phyloP scores from a whole-genome alignment of 345 rosid species.

The Rhodamnia argentea region DNA sequence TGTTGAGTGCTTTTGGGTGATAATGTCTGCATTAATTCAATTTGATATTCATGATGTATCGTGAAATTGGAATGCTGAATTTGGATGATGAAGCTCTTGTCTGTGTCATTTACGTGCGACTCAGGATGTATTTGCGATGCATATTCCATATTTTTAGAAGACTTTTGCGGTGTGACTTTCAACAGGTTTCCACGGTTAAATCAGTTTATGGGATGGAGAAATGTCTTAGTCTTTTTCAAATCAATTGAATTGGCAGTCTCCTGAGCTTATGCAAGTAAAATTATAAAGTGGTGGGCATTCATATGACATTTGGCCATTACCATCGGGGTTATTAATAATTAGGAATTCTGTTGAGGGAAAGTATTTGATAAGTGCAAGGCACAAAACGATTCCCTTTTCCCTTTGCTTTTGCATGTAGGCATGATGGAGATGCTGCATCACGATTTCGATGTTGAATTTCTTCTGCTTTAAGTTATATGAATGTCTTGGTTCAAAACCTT shows the following conservation, averaged over 20 bases:
- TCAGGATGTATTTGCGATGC: neutral
- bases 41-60: neutral
- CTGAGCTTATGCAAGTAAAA: neutral
- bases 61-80: neutral
- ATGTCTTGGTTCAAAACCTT: neutral
- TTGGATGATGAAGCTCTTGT: neutral
- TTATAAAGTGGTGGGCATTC: neutral
- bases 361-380: neutral
- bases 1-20: neutral
- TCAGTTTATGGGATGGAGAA: neutral
- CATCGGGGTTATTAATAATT: neutral
- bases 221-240: neutral
- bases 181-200: neutral
- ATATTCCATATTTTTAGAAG: neutral
- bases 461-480: neutral
- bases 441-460: neutral
- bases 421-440: neutral
- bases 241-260: neutral
- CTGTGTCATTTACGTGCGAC: neutral
- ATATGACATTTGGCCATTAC: neutral
- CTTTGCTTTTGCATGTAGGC: neutral
- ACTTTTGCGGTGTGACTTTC: neutral
- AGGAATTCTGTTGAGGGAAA: neutral
- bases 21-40: neutral
- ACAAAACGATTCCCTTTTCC: neutral